Conservation (phyloP, 352 stramenopile genomes). For the Phytophthora fragariaefolia region DNA sequence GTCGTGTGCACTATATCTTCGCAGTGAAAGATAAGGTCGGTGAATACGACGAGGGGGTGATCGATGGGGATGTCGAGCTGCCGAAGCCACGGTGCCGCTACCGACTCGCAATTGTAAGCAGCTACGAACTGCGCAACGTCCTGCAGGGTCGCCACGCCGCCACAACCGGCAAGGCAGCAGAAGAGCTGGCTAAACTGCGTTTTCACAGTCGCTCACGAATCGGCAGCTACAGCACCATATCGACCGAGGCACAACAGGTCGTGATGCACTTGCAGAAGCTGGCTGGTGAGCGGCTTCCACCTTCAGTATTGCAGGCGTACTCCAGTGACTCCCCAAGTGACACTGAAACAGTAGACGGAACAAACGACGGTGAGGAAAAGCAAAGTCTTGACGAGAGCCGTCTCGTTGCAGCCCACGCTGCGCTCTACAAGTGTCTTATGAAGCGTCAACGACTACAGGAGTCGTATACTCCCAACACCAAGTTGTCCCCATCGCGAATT, state of each 20-base stretch:
- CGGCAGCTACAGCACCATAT: constrained; percentile 79
- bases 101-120: constrained; percentile 68
- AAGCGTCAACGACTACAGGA: constrained; percentile 59
- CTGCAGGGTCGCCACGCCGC: constrained; percentile 37
- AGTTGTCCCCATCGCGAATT: constrained; percentile 57
- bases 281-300: constrained; percentile 23
- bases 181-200: constrained; percentile 46
- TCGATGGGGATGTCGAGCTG: constrained; percentile 21
- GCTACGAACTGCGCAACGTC: constrained; percentile 61
- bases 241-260: constrained; percentile 54
- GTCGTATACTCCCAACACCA: constrained; percentile 42
- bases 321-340: constrained; percentile 34
- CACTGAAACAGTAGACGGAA: constrained; percentile 26
- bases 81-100: constrained; percentile 7
- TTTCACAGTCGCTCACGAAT: constrained; percentile 78
- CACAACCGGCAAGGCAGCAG: constrained; percentile 19
- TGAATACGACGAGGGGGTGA: constrained; percentile 33
- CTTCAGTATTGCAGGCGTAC: constrained; percentile 18
- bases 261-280: constrained; percentile 44
- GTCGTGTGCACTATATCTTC: constrained; percentile 76
- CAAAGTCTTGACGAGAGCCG: constrained; percentile 22
- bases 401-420: constrained; percentile 52
- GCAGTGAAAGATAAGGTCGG: constrained; percentile 41
- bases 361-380: constrained; percentile 11
- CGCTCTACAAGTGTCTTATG: constrained; percentile 67